Evolutionary conservation across 139 green algal species (phyloP), one percentile per base, ranked within the genome.

Genomic region (Mesotaenium endlicherianum): DNA sequence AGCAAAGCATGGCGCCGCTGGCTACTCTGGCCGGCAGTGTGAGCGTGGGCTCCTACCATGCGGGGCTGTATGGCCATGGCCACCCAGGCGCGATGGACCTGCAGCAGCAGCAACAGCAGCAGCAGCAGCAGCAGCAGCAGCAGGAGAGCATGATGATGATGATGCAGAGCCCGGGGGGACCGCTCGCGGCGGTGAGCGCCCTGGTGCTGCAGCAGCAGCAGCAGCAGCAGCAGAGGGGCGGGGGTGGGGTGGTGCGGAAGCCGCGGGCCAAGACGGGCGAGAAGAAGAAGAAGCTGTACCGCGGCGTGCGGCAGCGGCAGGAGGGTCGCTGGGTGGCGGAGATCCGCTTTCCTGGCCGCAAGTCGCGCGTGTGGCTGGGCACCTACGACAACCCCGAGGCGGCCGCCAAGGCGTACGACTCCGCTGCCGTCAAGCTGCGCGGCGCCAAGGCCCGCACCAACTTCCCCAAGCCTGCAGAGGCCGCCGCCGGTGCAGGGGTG

Each of bases 381-480:
- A 72, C n/a, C 39, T 82, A 55, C 42, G 36, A 83, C 36, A 83
- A 31, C 11, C 31, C 60, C 20, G 55, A 75, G 53, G 53, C 26
- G 42, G 76, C 76, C 6, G 76, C 76, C 14, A 40, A 55, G 30
- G 76, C 53, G 26, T 83, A 83, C 43, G 86, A 90, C 70, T 3
- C 30, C 17, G 81, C 86, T 17, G 67, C 76, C 20, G n/a, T 90
- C 26, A 89, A 90, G 36, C 92, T 90, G 40, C 80, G 90, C 2
- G 93, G 93, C 45, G 68, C 75, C 0, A 91, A 89, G 70, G 91
- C 91, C 14, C 87, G 92, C 6, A 92, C 91, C 17, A 94, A 94
- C 79, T 94, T 93, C 81, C 68, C 82, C 5, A 31, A 72, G 60
- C 60, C 30, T 1, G 31, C 41, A 38, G 31, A 72, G 31, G 60